Base-by-base conservation (phyloP, 2,329 filamentous ascomycete species). In the Aciculosporium take region DNA sequence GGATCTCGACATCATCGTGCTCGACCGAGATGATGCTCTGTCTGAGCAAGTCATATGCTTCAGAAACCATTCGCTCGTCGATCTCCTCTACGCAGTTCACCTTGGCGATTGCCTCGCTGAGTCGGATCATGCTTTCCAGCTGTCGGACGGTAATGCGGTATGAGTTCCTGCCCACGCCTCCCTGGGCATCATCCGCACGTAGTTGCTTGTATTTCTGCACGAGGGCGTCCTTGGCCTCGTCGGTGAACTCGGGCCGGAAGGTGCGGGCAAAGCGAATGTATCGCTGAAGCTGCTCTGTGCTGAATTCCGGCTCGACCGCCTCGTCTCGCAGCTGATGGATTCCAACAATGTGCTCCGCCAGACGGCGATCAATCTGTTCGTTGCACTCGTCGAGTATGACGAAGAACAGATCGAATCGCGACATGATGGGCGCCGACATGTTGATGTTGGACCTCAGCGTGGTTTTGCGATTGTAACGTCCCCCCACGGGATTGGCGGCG, bases 391-490 rank as follows among this genome's bases (percentile, higher is more conserved):
- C 91, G 1, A 96, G 74, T 21, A 98, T 83, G 40, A 98, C 87
- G 57, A 98, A 98, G 72, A 98, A 98, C 8, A 98, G 71, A 67
- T 98, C 91, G 63, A 98, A 98, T 69, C 91, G 84, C 40, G 86
- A 94, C 91, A 98, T 98, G 67, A 98, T 98, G 44, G 91, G 91
- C 2, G 91, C 91, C 21, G 82, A 89, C 84, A 98, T 95, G 66
- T 96, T 96, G 64, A 98, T 89, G 61, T 98, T 98, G 48, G 85
- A 79, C 39, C 91, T 77, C 6, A 98, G 74, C 0, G 91, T 94
- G 0, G 84, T 81, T 68, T 96, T 98, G 54, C 89, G 84, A 65
- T 98, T 94, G 65, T 98, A 94, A n/a, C 91, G 79, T 10, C 91
- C 91, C 23, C 86, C 86, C 4, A 98, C 86, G 0, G 91, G 91